Evolutionary conservation across 2,329 filamentous ascomycete genomes (phyloP).

Genomic region (Paraphoma sp.): DNA sequence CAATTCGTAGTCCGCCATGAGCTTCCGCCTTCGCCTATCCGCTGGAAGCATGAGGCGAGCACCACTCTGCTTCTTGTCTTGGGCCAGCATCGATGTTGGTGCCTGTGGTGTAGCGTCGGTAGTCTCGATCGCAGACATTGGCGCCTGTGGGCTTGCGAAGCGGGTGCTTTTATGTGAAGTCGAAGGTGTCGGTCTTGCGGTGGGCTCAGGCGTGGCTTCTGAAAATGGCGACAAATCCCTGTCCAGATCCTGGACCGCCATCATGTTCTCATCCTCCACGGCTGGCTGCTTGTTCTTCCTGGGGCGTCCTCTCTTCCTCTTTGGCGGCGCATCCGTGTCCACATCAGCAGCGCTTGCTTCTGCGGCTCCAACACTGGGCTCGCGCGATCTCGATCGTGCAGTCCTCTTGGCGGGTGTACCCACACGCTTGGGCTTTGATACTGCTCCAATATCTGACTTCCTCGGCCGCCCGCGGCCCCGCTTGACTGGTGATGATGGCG

Average conservation of each 20-base stretch:
- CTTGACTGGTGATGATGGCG: conserved; percentile 46
- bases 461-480: conserved; percentile 44
- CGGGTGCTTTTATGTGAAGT: conserved; percentile 15
- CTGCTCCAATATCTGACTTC: conserved; percentile 41
- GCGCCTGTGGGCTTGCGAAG: conserved; percentile 6
- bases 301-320: conserved; percentile 41
- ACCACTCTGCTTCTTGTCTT: background rate
- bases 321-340: conserved; percentile 32
- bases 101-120: conserved; percentile 13
- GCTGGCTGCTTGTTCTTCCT: conserved; percentile 37
- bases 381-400: conserved; percentile 31
- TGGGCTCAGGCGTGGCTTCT: conserved; percentile 12
- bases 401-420: conserved; percentile 42
- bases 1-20: conserved; percentile 7
- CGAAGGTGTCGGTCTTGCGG: background rate
- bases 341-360: conserved; percentile 31
- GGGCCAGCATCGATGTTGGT: background rate
- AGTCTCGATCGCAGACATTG: conserved; percentile 11
- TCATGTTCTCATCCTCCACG: conserved; percentile 22
- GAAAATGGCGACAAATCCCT: background rate
- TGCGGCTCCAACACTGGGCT: conserved; percentile 19
- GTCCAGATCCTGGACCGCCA: conserved; percentile 7
- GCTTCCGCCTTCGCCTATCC: background rate
- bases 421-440: conserved; percentile 35
- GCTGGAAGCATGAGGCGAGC: background rate